phyloP scores from a whole-genome alignment of 352 stramenopile genomes.

The Aphanomyces cochlioides region DNA sequence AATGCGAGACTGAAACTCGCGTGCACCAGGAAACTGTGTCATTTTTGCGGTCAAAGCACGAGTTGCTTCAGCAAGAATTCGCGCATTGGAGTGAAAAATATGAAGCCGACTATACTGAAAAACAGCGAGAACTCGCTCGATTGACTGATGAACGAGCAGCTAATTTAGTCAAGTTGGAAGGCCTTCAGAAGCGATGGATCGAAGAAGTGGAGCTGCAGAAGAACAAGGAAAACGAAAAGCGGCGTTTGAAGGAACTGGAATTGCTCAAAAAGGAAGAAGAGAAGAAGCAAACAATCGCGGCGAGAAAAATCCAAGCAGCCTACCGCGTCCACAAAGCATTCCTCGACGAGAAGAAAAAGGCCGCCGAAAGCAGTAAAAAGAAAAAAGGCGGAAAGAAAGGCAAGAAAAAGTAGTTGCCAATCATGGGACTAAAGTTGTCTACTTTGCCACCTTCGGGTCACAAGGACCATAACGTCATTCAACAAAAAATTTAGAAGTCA shows the following conservation, averaged over 20 bases:
- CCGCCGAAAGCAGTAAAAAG: conserved; percentile 56
- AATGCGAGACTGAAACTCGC: conserved; percentile 57
- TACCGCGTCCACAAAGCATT: conserved; percentile 46
- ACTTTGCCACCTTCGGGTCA: too few species aligned
- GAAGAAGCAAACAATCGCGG: conserved; percentile 63
- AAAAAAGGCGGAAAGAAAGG: conserved; percentile 61
- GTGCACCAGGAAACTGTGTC: conserved; percentile 72
- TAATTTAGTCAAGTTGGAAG: conserved; percentile 59
- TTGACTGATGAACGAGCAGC: conserved; percentile 54
- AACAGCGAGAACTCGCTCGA: conserved; percentile 56
- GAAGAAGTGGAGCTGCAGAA: conserved; percentile 67
- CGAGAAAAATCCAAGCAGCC: conserved; percentile 62
- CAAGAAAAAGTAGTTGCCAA: conserved; percentile 45
- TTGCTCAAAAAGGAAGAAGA: conserved; percentile 58
- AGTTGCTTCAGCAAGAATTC: conserved; percentile 59
- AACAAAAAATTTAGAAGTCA: too few species aligned
- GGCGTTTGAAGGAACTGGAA: conserved; percentile 63
- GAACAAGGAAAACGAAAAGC: conserved; percentile 66
- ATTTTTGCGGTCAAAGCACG: conserved; percentile 78
- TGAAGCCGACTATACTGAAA: conserved; percentile 67
- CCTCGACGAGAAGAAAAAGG: conserved; percentile 64
- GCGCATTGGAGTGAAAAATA: conserved; percentile 77
- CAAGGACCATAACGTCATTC: too few species aligned
- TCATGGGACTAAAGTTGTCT: too few species aligned
- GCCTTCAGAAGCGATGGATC: conserved; percentile 66